These are phyloP conservation scores for Boletus rubescentipes DNA, from an alignment of 768 basidiomycete species.

Conservation along the genomic window DNA sequence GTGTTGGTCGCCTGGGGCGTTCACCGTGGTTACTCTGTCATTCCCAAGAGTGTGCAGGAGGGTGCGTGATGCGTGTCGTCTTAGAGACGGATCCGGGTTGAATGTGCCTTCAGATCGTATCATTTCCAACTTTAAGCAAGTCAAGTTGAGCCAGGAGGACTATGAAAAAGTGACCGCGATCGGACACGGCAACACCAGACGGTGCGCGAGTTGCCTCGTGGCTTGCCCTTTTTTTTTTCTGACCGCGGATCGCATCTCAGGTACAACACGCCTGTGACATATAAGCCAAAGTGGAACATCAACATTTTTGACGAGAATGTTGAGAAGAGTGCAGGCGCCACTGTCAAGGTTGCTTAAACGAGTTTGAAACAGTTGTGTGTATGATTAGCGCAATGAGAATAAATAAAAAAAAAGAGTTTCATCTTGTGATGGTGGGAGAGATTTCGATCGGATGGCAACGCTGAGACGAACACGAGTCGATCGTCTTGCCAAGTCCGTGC, in stretches of 20 bases:
- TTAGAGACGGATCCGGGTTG: background rate
- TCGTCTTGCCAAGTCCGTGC: background rate
- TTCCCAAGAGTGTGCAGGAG: slow-evolving; percentile 79
- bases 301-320: slow-evolving; percentile 64
- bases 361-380: background rate
- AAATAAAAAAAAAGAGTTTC: background rate
- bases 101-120: slow-evolving; percentile 48
- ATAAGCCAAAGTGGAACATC: slow-evolving; percentile 66
- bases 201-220: slow-evolving; percentile 22
- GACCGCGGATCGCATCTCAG: background rate
- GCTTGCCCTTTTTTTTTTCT: background rate
- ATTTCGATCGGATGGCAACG: background rate
- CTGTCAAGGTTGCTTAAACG: slow-evolving; percentile 33
- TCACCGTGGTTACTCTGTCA: slow-evolving; percentile 74
- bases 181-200: slow-evolving; percentile 37
- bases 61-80: slow-evolving; percentile 28
- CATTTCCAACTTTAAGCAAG: slow-evolving; percentile 74
- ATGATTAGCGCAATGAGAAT: background rate
- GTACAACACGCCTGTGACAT: slow-evolving; percentile 64
- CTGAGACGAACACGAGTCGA: background rate
- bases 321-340: slow-evolving; percentile 43
- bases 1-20: slow-evolving; percentile 82
- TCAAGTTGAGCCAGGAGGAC: slow-evolving; percentile 64
- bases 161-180: slow-evolving; percentile 50
- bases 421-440: background rate